phyloP scores from a whole-genome alignment of 495 filamentous ascomycete species.

The Xylaria bambusicola region DNA sequence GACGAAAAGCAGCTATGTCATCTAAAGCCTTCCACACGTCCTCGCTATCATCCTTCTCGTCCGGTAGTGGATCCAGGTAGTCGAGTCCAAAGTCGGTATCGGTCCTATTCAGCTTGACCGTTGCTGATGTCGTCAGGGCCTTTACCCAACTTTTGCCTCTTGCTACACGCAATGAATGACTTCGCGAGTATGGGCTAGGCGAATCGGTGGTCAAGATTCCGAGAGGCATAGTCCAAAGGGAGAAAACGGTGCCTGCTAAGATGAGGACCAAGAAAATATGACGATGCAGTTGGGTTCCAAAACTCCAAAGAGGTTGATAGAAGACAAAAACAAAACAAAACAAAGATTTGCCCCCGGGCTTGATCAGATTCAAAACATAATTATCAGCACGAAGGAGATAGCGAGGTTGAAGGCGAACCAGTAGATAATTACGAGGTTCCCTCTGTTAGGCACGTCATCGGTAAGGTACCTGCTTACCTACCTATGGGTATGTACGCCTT shows the following conservation, averaged over 20 bases:
- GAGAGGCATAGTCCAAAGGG: conserved; percentile 33
- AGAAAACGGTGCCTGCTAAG: conserved; percentile 30
- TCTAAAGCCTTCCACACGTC: conserved; percentile 44
- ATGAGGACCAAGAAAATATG: conserved; percentile 41
- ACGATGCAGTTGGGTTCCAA: conserved; percentile 40
- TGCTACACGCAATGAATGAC: conserved; percentile 35
- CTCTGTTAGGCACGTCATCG: conserved; percentile 29
- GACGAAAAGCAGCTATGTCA: conserved; percentile 41
- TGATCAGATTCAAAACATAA: conserved; percentile 37
- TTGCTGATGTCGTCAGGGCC: conserved; percentile 26
- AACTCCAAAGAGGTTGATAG: conserved; percentile 31
- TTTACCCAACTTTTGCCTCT: conserved; percentile 37
- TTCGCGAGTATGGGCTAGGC: conserved; percentile 35
- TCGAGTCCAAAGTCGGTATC: conserved; percentile 30
- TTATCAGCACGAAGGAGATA: conserved; percentile 32
- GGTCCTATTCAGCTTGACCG: conserved; percentile 34
- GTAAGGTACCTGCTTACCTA: conserved; percentile 9
- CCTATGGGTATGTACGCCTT: conserved; percentile 19
- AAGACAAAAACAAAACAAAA: conserved; percentile 18
- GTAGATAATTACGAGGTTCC: conserved; percentile 24
- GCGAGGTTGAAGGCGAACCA: conserved; percentile 25
- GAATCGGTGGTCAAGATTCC: conserved; percentile 23
- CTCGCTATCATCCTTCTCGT: conserved; percentile 23
- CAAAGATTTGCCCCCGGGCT: conserved; percentile 22
- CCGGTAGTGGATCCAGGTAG: conserved; percentile 21